phyloP scores from a whole-genome alignment of 2,329 filamentous ascomycete genomes.

The Septoria linicola region DNA sequence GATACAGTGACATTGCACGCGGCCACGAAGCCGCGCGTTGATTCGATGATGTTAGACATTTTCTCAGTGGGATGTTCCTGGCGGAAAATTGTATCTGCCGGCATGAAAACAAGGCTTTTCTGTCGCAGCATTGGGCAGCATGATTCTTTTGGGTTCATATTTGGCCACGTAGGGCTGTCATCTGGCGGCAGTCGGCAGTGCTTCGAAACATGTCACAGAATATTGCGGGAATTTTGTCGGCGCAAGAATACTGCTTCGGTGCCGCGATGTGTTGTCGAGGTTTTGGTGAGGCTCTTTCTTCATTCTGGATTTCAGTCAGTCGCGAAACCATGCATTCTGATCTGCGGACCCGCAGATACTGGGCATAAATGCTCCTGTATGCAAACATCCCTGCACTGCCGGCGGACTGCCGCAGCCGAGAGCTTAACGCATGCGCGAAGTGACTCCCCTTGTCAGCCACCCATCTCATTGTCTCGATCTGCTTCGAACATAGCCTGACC shows the following conservation, averaged over 20 bases:
- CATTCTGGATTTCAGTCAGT: no score
- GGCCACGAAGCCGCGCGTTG: neutral
- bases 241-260: neutral
- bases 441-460: no score
- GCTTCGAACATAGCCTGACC: no score
- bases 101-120: slow-evolving; percentile 8
- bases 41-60: neutral
- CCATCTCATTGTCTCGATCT: no score
- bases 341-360: neutral
- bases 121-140: slow-evolving; percentile 10
- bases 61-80: slow-evolving; percentile 9
- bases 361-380: neutral
- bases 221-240: neutral
- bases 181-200: neutral
- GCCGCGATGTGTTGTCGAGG: neutral
- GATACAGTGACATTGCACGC: slow-evolving; percentile 13
- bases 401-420: neutral
- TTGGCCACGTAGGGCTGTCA: slow-evolving; percentile 4
- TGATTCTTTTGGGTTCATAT: slow-evolving; percentile 7
- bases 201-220: neutral
- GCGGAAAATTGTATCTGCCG: slow-evolving; percentile 3
- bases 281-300: neutral
- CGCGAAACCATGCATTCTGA: neutral
- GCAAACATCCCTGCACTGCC: slow-evolving; percentile 2
- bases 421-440: neutral